Conservation (phyloP, 2,329 filamentous ascomycete genomes). For the Dothistroma pini region DNA sequence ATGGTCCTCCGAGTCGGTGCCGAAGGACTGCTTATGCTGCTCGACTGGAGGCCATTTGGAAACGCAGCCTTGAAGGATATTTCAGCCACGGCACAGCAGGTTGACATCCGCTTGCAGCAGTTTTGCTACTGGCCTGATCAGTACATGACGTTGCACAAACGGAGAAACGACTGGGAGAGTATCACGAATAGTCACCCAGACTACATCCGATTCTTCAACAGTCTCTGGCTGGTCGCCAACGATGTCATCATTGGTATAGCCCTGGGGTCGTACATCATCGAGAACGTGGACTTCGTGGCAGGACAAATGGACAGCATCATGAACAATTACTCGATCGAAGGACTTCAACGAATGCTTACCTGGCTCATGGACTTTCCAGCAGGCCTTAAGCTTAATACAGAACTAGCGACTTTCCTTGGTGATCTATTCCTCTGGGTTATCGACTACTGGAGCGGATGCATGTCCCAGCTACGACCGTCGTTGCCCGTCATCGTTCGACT, state of each 20-base stretch:
- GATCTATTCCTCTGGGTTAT: constrained; percentile 98
- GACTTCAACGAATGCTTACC: constrained; percentile 79
- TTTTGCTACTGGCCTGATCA: constrained; percentile 99
- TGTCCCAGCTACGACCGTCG: constrained; percentile 70
- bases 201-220: constrained; percentile 99
- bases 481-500: constrained; percentile 87
- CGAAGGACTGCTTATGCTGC: constrained; percentile 70
- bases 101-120: constrained; percentile 94
- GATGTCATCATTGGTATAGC: constrained; percentile 99
- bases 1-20: constrained; percentile 76
- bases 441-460: constrained; percentile 89
- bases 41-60: constrained; percentile 80
- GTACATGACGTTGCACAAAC: constrained; percentile 82
- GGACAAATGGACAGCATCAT: constrained; percentile 72
- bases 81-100: constrained; percentile 92
- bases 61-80: constrained; percentile 89
- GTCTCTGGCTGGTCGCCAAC: constrained; percentile 95
- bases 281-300: constrained; percentile 84
- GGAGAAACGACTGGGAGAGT: constrained; percentile 91
- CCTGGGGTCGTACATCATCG: constrained; percentile 92
- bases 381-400: constrained; percentile 89
- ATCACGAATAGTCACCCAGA: constrained; percentile 93
- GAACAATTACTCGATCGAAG: constrained; percentile 79
- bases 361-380: constrained; percentile 98
- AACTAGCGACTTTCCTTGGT: constrained; percentile 88